Base-by-base conservation (phyloP, 306 rosid species). In the Vigna nakashimae region DNA sequence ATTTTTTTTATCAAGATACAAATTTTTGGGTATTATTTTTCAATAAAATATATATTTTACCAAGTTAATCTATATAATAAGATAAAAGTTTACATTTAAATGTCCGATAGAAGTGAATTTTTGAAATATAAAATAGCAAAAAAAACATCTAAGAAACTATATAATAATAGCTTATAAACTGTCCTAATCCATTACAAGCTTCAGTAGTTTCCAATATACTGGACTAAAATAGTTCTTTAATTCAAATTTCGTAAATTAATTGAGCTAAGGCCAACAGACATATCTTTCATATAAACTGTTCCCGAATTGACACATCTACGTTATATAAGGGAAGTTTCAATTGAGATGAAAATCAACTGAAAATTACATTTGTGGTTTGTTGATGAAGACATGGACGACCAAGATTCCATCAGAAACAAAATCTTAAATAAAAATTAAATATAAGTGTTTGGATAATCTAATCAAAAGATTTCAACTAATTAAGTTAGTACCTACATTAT, bases 311-410 rank as follows among this genome's bases (percentile, higher is more conserved):
- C 15, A 32, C 12, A 62, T 30, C 24, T 14, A 12, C 6, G 6
- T 15, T 34, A 34, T 18, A 34, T 32, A 2, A n/a, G 15, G 51
- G 0, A 18, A 71, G 76, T 22, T 30, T 56, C 10, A 22, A 56
- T 40, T 69, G 45, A 13, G 58, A 78, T 3, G 50, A 20, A 51
- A 49, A 79, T 34, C 7, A 49, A 38, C 3, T 32, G 59, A 65
- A 2, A 55, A 18, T 12, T 55, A 83, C 34, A 30, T 30, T 26
- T 26, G 38, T 1, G 6, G 4, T 32, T 32, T 4, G 38, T 32
- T 4, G 38, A 32, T 32, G 6, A 32, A 30, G 32, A 30, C 63
- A 34, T 83, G 77, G 67, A 73, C 63, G 77, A 68, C 73, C 69
- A 69, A 60, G 77, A 83, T 78, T 30, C 38, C 71, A 43, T 65